Evolutionary conservation across 2,329 filamentous ascomycete genomes (phyloP).

Genomic region (Diaporthe nobilis): DNA sequence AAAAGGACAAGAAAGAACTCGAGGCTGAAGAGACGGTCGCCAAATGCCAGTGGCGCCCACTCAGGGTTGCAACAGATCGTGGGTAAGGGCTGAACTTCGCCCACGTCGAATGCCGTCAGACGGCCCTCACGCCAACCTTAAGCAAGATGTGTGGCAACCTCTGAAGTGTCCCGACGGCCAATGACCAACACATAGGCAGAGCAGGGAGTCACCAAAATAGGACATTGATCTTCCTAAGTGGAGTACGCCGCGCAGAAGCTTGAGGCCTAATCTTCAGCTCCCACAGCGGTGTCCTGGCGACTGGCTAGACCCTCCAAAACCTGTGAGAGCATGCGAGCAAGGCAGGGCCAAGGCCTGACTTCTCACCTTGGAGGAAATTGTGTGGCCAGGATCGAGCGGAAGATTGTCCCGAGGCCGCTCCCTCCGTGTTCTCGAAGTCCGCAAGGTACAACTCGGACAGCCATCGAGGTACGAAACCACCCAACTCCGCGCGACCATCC

Average conservation of each 20-base stretch:
- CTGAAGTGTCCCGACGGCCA: background rate
- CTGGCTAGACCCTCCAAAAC: background rate
- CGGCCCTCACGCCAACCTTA: slow-evolving; percentile 22
- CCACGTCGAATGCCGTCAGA: slow-evolving; percentile 12
- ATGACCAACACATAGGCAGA: slow-evolving; percentile 1
- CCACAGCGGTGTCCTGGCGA: background rate
- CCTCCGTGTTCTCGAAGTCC: slow-evolving; percentile 9
- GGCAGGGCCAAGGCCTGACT: background rate
- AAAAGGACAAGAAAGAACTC: background rate
- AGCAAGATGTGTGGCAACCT: slow-evolving; percentile 22
- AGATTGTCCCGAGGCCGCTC: slow-evolving; percentile 3
- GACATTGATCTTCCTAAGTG: slow-evolving; percentile 22
- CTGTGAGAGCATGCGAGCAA: slow-evolving; percentile 3
- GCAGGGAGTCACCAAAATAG: slow-evolving; percentile 7
- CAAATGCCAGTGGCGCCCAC: background rate
- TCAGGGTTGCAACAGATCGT: slow-evolving; percentile 12
- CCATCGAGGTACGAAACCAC: background rate
- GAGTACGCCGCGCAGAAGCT: slow-evolving; percentile 19
- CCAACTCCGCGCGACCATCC: background rate
- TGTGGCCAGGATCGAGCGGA: slow-evolving; percentile 17
- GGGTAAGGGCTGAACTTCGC: slow-evolving; percentile 29
- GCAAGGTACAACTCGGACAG: background rate
- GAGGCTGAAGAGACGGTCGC: background rate
- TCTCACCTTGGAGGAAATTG: background rate
- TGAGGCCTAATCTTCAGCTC: slow-evolving; percentile 28